phyloP scores from a whole-genome alignment of 805 yeast species.

The Starmerella riodocensis region DNA sequence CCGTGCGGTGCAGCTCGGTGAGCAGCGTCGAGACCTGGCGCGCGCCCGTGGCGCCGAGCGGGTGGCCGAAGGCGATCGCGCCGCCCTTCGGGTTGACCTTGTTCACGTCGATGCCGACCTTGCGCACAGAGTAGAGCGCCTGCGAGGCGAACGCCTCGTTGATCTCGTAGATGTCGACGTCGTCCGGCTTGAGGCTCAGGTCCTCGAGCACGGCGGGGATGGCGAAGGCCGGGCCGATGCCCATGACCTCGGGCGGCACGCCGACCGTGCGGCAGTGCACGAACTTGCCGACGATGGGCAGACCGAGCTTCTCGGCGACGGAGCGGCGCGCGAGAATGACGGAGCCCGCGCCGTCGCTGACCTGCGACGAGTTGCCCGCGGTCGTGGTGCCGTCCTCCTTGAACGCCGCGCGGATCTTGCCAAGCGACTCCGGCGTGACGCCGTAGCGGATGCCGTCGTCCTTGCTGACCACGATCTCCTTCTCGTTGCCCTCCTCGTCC shows the following conservation, averaged over 20 bases:
- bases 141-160: constrained; percentile 97
- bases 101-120: constrained; percentile 49
- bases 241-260: constrained; percentile 96
- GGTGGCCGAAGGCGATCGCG: constrained; percentile 94
- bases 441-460: constrained; percentile 88
- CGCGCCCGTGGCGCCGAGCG: constrained; percentile 81
- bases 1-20: constrained; percentile 56
- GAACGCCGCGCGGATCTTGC: constrained; percentile 78
- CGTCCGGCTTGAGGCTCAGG: constrained; percentile 45
- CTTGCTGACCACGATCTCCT: constrained; percentile 39
- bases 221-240: constrained; percentile 93
- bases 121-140: constrained; percentile 60
- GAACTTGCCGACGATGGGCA: constrained; percentile 67
- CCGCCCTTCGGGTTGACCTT: constrained; percentile 90
- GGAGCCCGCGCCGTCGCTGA: constrained; percentile 91
- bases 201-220: constrained; percentile 69
- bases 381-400: constrained; percentile 71
- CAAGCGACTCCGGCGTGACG: constrained; percentile 64
- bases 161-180: constrained; percentile 68
- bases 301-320: constrained; percentile 58
- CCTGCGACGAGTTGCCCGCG: constrained; percentile 95
- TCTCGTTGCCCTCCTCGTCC: constrained; percentile 45
- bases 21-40: constrained; percentile 83
- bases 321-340: constrained; percentile 75
- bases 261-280: constrained; percentile 73